These are phyloP conservation scores for Clavariopsis aquatica DNA, from an alignment of 495 filamentous ascomycete species.

Conservation along the genomic window DNA sequence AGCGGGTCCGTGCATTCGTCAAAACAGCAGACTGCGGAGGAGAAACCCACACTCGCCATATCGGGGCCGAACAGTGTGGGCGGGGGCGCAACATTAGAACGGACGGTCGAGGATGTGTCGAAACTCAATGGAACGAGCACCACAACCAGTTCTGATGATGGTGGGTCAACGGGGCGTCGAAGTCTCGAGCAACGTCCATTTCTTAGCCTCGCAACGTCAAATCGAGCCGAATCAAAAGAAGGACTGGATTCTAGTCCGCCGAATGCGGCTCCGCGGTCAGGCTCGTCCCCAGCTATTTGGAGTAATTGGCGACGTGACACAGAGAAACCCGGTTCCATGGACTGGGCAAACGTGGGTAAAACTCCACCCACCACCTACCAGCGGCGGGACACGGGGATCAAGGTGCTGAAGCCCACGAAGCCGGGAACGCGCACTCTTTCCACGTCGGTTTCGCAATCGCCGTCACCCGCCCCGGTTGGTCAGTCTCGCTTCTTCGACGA, in stretches of 20 bases:
- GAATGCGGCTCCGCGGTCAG: slow-evolving; percentile 38
- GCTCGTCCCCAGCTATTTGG: slow-evolving; percentile 46
- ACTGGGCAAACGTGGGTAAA: slow-evolving; percentile 45
- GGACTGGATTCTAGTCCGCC: slow-evolving; percentile 32
- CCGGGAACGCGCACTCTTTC: slow-evolving; percentile 40
- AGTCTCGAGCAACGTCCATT: slow-evolving; percentile 33
- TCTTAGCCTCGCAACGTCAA: slow-evolving; percentile 17
- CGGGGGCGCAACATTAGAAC: slow-evolving; percentile 1
- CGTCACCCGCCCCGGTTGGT: slow-evolving; percentile 31
- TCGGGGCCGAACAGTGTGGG: neutral
- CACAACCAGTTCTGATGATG: slow-evolving; percentile 29
- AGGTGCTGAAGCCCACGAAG: slow-evolving; percentile 47
- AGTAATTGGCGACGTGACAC: slow-evolving; percentile 47
- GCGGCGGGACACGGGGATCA: slow-evolving; percentile 48
- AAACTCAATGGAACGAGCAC: slow-evolving; percentile 11
- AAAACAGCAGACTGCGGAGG: neutral
- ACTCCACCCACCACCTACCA: slow-evolving; percentile 38
- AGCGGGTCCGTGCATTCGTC: slow-evolving; percentile 39
- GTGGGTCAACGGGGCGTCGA: slow-evolving; percentile 22
- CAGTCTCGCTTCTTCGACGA: slow-evolving; percentile 49
- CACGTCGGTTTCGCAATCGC: slow-evolving; percentile 14
- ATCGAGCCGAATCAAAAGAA: slow-evolving; percentile 30
- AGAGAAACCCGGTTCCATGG: slow-evolving; percentile 36
- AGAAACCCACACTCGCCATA: neutral
- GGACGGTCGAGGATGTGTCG: neutral